A percentile compares a stretch with the other conserved stretches of the same genome.
Evolutionary conservation across 768 basidiomycete species (phyloP).

Genomic region (Phanerochaete sordida): DNA sequence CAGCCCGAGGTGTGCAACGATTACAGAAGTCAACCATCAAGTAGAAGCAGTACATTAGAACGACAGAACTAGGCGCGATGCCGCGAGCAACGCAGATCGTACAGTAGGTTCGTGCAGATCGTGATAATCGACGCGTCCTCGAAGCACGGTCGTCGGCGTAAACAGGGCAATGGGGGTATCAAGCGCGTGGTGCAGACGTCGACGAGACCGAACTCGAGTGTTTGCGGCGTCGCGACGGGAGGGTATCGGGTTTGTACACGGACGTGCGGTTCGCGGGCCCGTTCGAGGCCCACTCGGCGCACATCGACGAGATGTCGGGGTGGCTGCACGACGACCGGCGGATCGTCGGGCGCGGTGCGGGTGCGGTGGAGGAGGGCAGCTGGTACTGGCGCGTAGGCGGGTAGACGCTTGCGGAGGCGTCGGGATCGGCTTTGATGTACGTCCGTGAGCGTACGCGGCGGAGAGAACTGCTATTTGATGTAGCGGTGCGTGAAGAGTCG

Average conservation of each 20-base stretch:
- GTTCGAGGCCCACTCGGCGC: slow-evolving; percentile 51
- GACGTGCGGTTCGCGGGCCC: slow-evolving; percentile 61
- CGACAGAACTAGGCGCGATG: not conserved
- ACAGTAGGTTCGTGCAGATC: not conserved
- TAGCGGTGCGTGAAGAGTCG: not conserved
- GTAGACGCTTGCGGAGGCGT: slow-evolving; percentile 1
- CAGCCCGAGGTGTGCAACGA: not conserved
- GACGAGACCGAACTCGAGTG: not conserved
- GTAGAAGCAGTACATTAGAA: not conserved
- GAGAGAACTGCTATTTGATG: not conserved
- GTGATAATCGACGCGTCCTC: not conserved
- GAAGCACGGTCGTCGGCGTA: not conserved
- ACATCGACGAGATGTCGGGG: slow-evolving; percentile 54
- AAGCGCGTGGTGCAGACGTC: not conserved
- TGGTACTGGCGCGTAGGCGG: slow-evolving; percentile 11
- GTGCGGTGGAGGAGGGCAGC: slow-evolving; percentile 27
- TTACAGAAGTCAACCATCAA: not conserved
- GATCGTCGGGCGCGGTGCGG: slow-evolving; percentile 46
- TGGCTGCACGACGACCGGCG: slow-evolving; percentile 47
- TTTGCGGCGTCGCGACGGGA: not conserved
- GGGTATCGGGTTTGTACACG: slow-evolving; percentile 36
- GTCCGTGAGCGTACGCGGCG: slow-evolving; percentile 11
- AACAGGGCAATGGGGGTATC: not conserved
- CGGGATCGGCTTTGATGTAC: slow-evolving; percentile 1
- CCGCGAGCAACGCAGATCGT: not conserved